Evolutionary conservation across 1,139 yeast species (phyloP), one percentile per base, ranked within the genome.

Genomic region (Blastobotrys illinoisensis): DNA sequence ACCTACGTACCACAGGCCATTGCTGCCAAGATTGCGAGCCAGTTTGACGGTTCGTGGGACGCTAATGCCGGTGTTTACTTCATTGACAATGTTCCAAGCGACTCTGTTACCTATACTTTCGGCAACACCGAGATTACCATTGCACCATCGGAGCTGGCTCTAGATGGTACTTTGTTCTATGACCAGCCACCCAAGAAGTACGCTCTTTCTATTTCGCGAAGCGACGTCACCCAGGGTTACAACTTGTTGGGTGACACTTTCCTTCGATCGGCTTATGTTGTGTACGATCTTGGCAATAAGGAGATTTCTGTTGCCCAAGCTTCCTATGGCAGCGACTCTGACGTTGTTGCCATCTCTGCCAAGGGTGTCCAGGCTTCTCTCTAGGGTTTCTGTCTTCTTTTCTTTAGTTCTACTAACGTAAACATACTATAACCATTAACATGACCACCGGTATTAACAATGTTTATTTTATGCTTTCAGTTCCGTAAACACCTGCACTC

Each of bases 181-280:
- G 32, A 49, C 46, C 40, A 6, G 20, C 26, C 44, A 20, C 50
- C 56, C 1, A 16, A 46, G 40, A 46, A 48, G 19, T 60, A 57
- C 46, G 50, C 59, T 21, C 46, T 62, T 36, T 19, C 62, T n/a
- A 55, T 62, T 36, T 46, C 56, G 46, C 64, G 70, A 16, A 64
- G 62, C 49, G 43, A 47, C 11, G 58, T 61, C 54, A 28, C 65
- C 14, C 49, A 60, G 54, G 59, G 63, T 43, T 62, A 67, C 56
- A 58, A 59, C 49, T 73, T 81, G 16, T 66, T 87, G 14, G 96
- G 96, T 47, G 95, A 86, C 68, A 78, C 83, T 36, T 82, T 88
- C 69, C 72, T 88, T 63, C 77, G 88, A 56, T 75, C 79, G 52
- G 89, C 87, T 7, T 88, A 88, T 67, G 79, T 83, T 52, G 95